Base-by-base conservation (phyloP, 2,329 filamentous ascomycete species). In the Colletotrichum euphorbiae region DNA sequence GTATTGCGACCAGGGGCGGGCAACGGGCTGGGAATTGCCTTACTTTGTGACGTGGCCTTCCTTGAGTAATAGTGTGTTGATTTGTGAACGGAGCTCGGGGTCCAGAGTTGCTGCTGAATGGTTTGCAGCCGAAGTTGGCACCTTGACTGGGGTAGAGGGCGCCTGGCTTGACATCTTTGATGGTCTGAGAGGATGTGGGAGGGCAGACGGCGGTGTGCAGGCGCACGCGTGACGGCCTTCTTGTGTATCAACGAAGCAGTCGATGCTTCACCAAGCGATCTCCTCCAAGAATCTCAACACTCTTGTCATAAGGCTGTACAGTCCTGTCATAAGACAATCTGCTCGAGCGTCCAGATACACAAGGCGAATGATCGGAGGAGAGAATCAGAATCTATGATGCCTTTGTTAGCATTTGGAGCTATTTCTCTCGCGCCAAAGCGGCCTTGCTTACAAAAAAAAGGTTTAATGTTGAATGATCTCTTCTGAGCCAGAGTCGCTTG, bases 101-200 rank as follows among this genome's bases (percentile, higher is more conserved):
- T 91, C 89, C 64, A 88, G 82, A 8, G 87, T 90, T 6, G 87
- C 86, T 56, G 85, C 80, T 15, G 87, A 86, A 77, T 90, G 88
- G 72, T 82, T 85, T 3, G 87, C 82, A n/a, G 86, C 86, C 36
- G 85, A 84, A 6, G 85, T 78, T 13, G 89, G 86, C 55, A 90
- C 86, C 75, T 89, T 89, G 73, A 89, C 86, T 4, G 87, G 87
- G 21, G 87, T 87, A 33, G 86, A 81, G 40, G 85, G 80, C 60
- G 74, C 60, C 73, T 82, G 82, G 55, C 74, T 75, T 69, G 83
- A 82, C 82, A 85, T 84, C 64, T 48, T 38, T 75, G 71, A 51
- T 55, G 56, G 38, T 56, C 36, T 36, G 51, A 19, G 46, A 33
- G 36, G 40, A 42, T 45, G 50, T 28, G 61, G 6, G 19, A 19